A percentile compares a stretch with the other conserved stretches of the same genome.
phyloP scores from a whole-genome alignment of 2,329 filamentous ascomycete genomes.

The Cercospora citrullina region DNA sequence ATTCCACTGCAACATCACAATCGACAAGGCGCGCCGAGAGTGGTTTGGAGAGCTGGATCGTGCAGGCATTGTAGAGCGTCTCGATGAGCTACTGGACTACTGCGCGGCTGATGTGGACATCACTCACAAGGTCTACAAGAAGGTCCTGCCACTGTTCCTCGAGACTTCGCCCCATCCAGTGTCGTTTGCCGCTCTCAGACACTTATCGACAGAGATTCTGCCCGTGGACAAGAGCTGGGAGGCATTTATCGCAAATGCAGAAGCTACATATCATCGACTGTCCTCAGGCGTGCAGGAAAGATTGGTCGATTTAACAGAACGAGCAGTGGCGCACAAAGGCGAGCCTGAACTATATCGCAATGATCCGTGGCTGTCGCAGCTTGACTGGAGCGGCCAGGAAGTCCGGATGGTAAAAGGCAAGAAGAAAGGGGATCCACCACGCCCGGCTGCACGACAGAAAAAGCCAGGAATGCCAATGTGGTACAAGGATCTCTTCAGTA shows the following conservation, averaged over 20 bases:
- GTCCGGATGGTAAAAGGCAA: constrained; percentile 89
- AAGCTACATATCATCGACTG: constrained; percentile 77
- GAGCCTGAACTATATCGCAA: constrained; percentile 67
- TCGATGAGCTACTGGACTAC: constrained; percentile 86
- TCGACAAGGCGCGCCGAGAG: constrained; percentile 86
- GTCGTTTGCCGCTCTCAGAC: constrained; percentile 89
- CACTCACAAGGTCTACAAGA: constrained; percentile 91
- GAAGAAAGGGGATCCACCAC: constrained; percentile 76
- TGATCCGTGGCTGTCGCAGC: constrained; percentile 88
- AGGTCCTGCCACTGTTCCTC: constrained; percentile 87
- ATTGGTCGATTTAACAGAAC: constrained; percentile 70
- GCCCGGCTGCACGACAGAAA: constrained; percentile 81
- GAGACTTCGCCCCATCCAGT: constrained; percentile 93
- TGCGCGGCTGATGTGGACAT: constrained; percentile 92
- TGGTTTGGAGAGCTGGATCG: constrained; percentile 82
- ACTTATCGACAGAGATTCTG: constrained; percentile 89
- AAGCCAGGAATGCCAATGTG: constrained; percentile 91
- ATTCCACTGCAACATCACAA: constrained; percentile 87
- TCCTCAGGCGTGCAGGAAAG: constrained; percentile 76
- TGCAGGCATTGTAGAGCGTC: constrained; percentile 64
- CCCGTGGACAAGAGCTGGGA: constrained; percentile 89
- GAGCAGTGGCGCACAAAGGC: constrained; percentile 72
- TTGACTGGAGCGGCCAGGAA: constrained; percentile 95
- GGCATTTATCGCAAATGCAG: constrained; percentile 77
- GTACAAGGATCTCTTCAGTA: constrained; percentile 88